Conservation (phyloP, 2,329 filamentous ascomycete genomes). For the Xylaria sp. region DNA sequence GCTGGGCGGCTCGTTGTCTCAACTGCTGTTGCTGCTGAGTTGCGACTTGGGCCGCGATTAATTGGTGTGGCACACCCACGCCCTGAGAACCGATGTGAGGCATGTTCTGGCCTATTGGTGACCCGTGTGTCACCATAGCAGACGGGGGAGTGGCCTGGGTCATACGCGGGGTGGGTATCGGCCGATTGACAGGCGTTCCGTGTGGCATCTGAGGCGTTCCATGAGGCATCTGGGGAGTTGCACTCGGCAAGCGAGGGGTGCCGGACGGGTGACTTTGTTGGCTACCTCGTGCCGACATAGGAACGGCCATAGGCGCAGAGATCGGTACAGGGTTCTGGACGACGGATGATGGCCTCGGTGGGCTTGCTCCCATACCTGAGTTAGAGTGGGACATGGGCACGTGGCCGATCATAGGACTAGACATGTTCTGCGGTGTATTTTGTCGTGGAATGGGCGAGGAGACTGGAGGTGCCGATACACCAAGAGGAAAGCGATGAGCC, state of each 20-base stretch:
- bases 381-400: slow-evolving; percentile 60
- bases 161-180: slow-evolving; percentile 55
- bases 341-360: slow-evolving; percentile 60
- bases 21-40: slow-evolving; percentile 40
- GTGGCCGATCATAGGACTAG: slow-evolving; percentile 59
- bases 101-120: slow-evolving; percentile 49
- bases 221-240: slow-evolving; percentile 57
- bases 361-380: slow-evolving; percentile 64
- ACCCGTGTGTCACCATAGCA: slow-evolving; percentile 52
- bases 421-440: slow-evolving; percentile 59
- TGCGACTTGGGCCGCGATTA: slow-evolving; percentile 42
- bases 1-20: slow-evolving; percentile 15
- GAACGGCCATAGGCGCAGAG: slow-evolving; percentile 54
- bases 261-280: slow-evolving; percentile 60
- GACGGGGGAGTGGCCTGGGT: slow-evolving; percentile 58
- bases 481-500: slow-evolving; percentile 45
- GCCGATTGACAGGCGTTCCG: slow-evolving; percentile 53
- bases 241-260: slow-evolving; percentile 57
- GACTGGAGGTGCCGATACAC: slow-evolving; percentile 57
- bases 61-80: slow-evolving; percentile 30
- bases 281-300: slow-evolving; percentile 59
- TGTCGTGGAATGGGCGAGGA: slow-evolving; percentile 64
- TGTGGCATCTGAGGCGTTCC: slow-evolving; percentile 55
- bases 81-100: slow-evolving; percentile 46
- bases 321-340: slow-evolving; percentile 54